Evolutionary conservation across 2,329 filamentous ascomycete genomes (phyloP).

Genomic region (Pyricularia sp.): DNA sequence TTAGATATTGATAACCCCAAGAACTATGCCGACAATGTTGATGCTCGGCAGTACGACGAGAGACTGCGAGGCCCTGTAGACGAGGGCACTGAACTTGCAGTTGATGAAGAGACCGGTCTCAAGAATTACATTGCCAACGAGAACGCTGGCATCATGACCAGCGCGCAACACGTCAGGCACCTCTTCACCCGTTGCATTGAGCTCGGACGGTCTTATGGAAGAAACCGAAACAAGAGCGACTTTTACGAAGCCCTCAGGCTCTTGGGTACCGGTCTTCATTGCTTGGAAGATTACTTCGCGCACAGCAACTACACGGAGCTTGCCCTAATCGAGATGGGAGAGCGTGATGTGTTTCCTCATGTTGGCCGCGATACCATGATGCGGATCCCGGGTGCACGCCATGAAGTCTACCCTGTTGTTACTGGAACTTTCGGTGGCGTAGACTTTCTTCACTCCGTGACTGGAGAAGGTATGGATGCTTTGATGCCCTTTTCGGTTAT

Average conservation of each 20-base stretch:
- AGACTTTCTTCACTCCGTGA: conserved; percentile 86
- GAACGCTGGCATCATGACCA: conserved; percentile 67
- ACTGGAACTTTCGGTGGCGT: conserved; percentile 94
- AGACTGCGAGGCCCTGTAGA: conserved; percentile 77
- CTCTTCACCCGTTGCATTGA: conserved; percentile 68
- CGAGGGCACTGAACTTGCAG: conserved; percentile 65
- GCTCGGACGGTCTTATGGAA: conserved; percentile 65
- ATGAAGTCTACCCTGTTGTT: conserved; percentile 67
- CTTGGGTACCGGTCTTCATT: conserved; percentile 82
- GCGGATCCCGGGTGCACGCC: conserved; percentile 54
- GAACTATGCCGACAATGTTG: conserved; percentile 81
- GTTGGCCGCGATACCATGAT: conserved; percentile 69
- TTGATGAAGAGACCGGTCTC: conserved; percentile 68
- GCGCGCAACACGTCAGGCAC: conserved; percentile 64
- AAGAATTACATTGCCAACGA: conserved; percentile 97
- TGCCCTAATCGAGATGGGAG: conserved; percentile 77
- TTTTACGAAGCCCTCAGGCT: conserved; percentile 80
- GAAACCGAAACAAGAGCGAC: conserved; percentile 60
- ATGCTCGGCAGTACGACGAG: conserved; percentile 73
- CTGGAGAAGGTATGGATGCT: conserved; percentile 44
- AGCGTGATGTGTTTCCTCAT: conserved; percentile 75
- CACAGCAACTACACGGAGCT: conserved; percentile 93
- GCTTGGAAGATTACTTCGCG: conserved; percentile 83
- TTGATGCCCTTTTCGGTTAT: not conserved
- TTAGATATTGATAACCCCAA: conserved; percentile 63